Conservation (phyloP, 164 flowering plant species). For the Vitis cinerea region DNA sequence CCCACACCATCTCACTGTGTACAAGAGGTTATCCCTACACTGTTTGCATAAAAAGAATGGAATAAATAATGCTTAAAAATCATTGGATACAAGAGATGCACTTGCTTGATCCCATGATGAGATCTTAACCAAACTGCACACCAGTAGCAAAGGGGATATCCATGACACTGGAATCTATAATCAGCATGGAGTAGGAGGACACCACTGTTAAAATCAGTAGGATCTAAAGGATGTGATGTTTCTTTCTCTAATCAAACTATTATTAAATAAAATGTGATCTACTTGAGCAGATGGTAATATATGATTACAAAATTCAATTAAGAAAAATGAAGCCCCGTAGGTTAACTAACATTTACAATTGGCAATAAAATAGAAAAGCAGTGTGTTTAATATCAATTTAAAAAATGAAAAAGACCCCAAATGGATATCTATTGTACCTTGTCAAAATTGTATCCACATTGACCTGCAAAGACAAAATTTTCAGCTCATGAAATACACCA, state of each 20-base stretch:
- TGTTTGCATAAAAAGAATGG: too few species aligned
- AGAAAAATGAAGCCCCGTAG: not conserved
- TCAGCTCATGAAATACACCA: conserved; percentile 14
- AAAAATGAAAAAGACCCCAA: not conserved
- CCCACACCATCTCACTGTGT: too few species aligned
- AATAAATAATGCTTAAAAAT: too few species aligned
- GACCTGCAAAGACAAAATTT: conserved; percentile 62
- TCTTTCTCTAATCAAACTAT: not conserved
- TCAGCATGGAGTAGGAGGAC: too few species aligned
- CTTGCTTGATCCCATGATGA: too few species aligned
- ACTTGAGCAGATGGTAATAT: not conserved
- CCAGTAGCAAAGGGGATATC: too few species aligned
- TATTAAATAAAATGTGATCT: not conserved
- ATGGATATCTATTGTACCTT: conserved; percentile 44
- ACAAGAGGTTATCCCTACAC: too few species aligned
- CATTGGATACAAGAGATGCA: too few species aligned
- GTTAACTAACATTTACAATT: not conserved
- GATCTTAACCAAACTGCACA: too few species aligned
- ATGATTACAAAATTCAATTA: not conserved
- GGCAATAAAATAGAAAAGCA: not conserved
- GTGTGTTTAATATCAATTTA: not conserved
- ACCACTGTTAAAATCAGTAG: too few species aligned
- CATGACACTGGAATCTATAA: too few species aligned
- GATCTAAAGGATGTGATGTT: not conserved
- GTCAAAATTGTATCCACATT: conserved; percentile 74